Conservation (phyloP, 805 yeast species). For the Vanderwaltozyma tropicalis region DNA sequence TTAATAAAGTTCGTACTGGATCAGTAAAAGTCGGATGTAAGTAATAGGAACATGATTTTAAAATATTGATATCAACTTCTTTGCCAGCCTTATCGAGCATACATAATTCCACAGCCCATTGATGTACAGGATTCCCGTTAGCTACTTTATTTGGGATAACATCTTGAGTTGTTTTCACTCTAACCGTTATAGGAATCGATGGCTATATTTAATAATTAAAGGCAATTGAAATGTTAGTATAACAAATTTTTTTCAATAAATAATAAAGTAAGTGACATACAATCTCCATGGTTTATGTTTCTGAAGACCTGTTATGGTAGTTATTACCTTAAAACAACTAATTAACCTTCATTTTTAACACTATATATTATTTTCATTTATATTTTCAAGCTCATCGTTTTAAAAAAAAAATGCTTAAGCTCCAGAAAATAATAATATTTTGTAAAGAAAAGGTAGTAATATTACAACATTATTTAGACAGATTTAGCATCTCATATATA, state of each 20-base stretch:
- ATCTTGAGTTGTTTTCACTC: conserved; percentile 75
- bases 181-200: conserved; percentile 62
- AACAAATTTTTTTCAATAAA: not conserved
- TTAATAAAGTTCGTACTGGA: conserved; percentile 63
- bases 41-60: conserved; percentile 79
- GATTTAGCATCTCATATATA: too few species aligned
- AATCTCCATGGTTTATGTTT: not conserved
- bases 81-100: conserved; percentile 69
- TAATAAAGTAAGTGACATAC: not conserved
- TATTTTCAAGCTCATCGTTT: too few species aligned
- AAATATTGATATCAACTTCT: conserved; percentile 68
- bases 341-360: too few species aligned
- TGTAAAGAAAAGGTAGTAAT: too few species aligned
- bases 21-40: conserved; percentile 87
- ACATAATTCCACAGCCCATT: conserved; percentile 71
- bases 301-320: too few species aligned
- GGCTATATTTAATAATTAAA: conserved; percentile 4
- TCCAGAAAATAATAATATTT: too few species aligned
- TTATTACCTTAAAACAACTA: too few species aligned
- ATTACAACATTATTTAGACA: too few species aligned
- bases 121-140: conserved; percentile 80
- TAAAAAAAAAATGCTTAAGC: too few species aligned
- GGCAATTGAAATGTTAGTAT: not conserved
- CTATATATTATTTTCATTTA: too few species aligned
- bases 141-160: conserved; percentile 41